phyloP scores from a whole-genome alignment of 2,329 filamentous ascomycete species.

The Ceratocystiopsis sp. region DNA sequence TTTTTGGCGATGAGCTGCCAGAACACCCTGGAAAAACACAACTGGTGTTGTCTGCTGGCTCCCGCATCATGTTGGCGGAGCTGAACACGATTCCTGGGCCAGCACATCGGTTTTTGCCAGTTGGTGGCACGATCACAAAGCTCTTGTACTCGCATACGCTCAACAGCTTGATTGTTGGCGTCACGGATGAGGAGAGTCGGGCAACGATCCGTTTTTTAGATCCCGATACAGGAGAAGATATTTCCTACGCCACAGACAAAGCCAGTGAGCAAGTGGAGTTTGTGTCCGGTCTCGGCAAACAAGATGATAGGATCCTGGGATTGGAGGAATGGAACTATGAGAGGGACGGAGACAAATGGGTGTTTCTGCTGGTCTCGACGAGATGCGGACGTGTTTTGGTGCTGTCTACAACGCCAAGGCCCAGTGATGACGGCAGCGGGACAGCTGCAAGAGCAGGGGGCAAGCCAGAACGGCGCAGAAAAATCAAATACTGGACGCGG shows the following conservation, averaged over 20 bases:
- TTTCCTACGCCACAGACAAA: constrained; percentile 30
- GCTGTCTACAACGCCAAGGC: constrained; percentile 26
- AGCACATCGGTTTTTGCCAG: constrained; percentile 30
- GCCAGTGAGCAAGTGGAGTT: constrained; percentile 25
- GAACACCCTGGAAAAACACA: constrained; percentile 22
- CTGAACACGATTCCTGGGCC: constrained; percentile 27
- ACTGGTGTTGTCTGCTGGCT: constrained; percentile 32
- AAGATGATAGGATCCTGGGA: constrained; percentile 40
- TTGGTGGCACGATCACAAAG: constrained; percentile 31
- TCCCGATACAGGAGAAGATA: constrained; percentile 31
- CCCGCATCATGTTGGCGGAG: constrained; percentile 34
- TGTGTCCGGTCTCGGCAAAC: constrained; percentile 37
- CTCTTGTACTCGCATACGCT: constrained; percentile 37
- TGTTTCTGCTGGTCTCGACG: constrained; percentile 45
- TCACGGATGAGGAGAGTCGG: constrained; percentile 21
- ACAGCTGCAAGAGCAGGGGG: too few species aligned
- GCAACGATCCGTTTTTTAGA: constrained; percentile 40
- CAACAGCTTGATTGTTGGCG: constrained; percentile 35
- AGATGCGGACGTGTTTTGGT: constrained; percentile 37
- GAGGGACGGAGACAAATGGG: constrained; percentile 39
- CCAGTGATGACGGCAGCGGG: too few species aligned
- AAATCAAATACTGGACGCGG: constrained; percentile 36
- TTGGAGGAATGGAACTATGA: constrained; percentile 47
- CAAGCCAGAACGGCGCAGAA: constrained; percentile 6
- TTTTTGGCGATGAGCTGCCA: constrained; percentile 23